Evolutionary conservation across 352 stramenopile genomes (phyloP), one percentile per base, ranked within the genome.

Genomic region (Globisporangium spiculum): DNA sequence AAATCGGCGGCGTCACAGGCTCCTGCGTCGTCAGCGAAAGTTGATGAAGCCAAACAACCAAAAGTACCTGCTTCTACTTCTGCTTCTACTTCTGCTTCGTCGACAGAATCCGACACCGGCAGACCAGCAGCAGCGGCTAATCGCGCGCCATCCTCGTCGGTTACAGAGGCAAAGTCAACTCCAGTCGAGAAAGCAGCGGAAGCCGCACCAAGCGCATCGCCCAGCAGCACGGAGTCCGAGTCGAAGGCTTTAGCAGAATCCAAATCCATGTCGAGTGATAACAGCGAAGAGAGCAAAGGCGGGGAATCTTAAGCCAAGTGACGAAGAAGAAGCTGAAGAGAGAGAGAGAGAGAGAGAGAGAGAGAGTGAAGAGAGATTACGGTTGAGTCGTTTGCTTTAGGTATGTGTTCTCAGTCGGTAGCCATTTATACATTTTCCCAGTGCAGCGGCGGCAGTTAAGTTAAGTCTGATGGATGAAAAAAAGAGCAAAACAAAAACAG

Each of bases 381-480:
- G 18, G 10, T 52, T 52, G 44, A 52, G 6, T 24, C 24, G 26
- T 32, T 20, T 57, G 14, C 30, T 22, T 36, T 36, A 59, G 24
- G 53, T 59, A 20, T 67, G 62, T 67, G 55, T 63, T 52, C 44
- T 52, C 44, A 52, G 44, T 52, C 18, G 6, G 44, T 52, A 52
- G 44, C 44, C 44, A 52, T 52, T 52, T 52, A 52, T 52, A 52
- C 44, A 52, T 52, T 52, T 44, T 62, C 22, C 32, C 18, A 24
- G 6, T 22, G 44, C 44, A 20, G 16, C 26, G 50, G 34, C 32
- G 62, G 56, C 22, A 50, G 52, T 67, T 63, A 67, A 67, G 62
- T 46, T 60, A 63, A 54, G 18, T 63, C 56, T 67, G 41, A 46
- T 63, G 41, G 61, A 30, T 63, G 34, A 64, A 52, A 63, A 63